Evolutionary conservation across 2,329 filamentous ascomycete genomes (phyloP), one percentile per base, ranked within the genome.

Genomic region (Aspergillus floridensis): DNA sequence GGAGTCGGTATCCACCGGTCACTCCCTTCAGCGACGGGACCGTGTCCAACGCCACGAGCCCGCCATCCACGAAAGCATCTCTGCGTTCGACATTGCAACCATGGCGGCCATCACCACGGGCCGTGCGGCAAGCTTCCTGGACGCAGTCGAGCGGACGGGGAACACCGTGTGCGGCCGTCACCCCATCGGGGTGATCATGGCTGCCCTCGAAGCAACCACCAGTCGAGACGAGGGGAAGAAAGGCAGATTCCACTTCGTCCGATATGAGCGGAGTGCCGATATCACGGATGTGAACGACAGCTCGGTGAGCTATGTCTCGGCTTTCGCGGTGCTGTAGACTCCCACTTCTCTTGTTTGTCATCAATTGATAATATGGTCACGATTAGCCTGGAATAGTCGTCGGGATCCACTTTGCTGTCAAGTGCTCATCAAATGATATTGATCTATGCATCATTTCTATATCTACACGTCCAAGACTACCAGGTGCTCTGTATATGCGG

Each of bases 161-260:
- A 99, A 99, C 68, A 97, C 95, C 0, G 91, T 99, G 0, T 99
- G 95, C 70, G 95, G 95, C 3, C 83, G 93, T 52, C 95, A 99
- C 78, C 95, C 95, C 0, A 98, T 99, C 68, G 93, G 95, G 0
- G 88, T 98, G 4, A 84, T 90, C 41, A 92, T 99, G 91, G 92
- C 93, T 0, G 92, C 89, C 0, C 76, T 98, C 61, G 93, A 97
- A 77, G 77, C 81, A 52, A 71, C 91, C 32, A 74, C 77, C 1
- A 71, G 74, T 22, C 76, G 80, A 55, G 66, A 69, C 26, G 72
- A 73, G 10, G 71, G 74, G 63, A 68, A 68, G 56, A 76, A 76
- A 59, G 80, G 85, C 4, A 81, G 74, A 55, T 96, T 98, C 75
- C 86, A 84, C 67, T 92, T 98, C 69, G 82, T 96, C 58, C 82